These are phyloP conservation scores for Penicillium angulare DNA, from an alignment of 495 filamentous ascomycete species.

Conservation along the genomic window DNA sequence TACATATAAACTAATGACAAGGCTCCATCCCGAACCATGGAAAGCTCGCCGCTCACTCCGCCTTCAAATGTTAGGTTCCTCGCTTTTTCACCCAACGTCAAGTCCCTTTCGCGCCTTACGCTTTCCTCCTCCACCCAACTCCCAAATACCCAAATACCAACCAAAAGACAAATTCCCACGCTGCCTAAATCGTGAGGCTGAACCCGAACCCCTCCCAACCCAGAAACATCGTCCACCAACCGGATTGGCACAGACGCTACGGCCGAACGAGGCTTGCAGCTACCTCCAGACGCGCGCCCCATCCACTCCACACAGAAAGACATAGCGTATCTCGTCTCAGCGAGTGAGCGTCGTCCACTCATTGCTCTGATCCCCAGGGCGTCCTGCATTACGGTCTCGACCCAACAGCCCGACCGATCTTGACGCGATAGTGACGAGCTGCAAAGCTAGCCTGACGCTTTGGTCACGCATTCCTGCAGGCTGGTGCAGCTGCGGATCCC, in stretches of 20 bases:
- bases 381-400: conserved; percentile 26
- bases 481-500: conserved; percentile 9
- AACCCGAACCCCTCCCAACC: conserved; percentile 11
- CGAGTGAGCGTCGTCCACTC: conserved; percentile 29
- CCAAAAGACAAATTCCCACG: conserved; percentile 4
- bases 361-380: conserved; percentile 18
- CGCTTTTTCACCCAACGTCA: conserved; percentile 2
- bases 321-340: conserved; percentile 9
- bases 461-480: conserved; percentile 17
- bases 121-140: not conserved
- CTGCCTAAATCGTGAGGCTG: conserved; percentile 50
- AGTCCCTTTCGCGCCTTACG: not conserved
- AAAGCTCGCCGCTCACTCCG: conserved; percentile 24
- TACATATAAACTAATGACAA: not conserved
- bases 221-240: not conserved
- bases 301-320: conserved; percentile 25
- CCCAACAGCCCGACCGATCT: conserved; percentile 21
- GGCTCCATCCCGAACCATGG: conserved; percentile 23
- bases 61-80: conserved; percentile 21
- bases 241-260: conserved; percentile 27
- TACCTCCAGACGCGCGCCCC: conserved; percentile 22
- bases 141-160: conserved; percentile 5
- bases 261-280: conserved; percentile 12
- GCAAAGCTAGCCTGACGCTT: conserved; percentile 12
- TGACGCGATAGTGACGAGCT: conserved; percentile 10